Percentiles rank a stretch among this genome's conserved stretches.
phyloP scores from a whole-genome alignment of 129 eudicot genomes.

The Artemisia argyi region DNA sequence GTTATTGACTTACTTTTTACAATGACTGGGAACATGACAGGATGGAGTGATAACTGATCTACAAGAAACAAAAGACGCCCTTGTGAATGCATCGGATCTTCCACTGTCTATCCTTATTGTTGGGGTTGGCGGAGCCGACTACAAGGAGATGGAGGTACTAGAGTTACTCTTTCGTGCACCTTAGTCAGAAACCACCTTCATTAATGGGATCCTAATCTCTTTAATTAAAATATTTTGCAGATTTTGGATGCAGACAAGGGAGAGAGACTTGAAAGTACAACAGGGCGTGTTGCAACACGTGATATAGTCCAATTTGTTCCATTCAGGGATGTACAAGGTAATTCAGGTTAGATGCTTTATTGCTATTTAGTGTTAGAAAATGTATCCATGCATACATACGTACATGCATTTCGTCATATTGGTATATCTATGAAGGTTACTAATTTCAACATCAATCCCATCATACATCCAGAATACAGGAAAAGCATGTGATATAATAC shows the following conservation, averaged over 20 bases:
- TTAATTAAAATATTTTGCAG: slow-evolving; percentile 35
- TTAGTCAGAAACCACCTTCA: not conserved
- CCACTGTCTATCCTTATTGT: slow-evolving; percentile 95
- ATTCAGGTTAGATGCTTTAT: slow-evolving; percentile 7
- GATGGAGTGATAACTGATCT: slow-evolving; percentile 99
- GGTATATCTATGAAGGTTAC: not conserved
- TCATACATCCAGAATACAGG: not conserved
- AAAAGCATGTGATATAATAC: too few relatives aligned
- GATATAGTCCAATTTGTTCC: slow-evolving; percentile 99
- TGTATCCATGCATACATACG: not conserved
- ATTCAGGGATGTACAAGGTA: slow-evolving; percentile 86
- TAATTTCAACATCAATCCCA: not conserved
- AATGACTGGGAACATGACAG: slow-evolving; percentile 36
- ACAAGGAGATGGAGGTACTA: slow-evolving; percentile 97
- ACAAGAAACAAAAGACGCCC: slow-evolving; percentile 97
- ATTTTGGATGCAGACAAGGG: slow-evolving; percentile 89
- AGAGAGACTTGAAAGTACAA: slow-evolving; percentile 89
- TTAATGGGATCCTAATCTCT: not conserved
- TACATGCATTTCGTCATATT: not conserved
- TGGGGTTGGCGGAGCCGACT: slow-evolving; percentile 99
- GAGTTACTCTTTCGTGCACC: slow-evolving; percentile 17
- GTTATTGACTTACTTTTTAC: not conserved
- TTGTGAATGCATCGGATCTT: slow-evolving; percentile 92
- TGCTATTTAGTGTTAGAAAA: not conserved
- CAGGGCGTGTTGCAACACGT: slow-evolving; percentile 92